Evolutionary conservation across 495 filamentous ascomycete species (phyloP), one percentile per base, ranked within the genome.

Genomic region (Aspergillus saccharolyticus): DNA sequence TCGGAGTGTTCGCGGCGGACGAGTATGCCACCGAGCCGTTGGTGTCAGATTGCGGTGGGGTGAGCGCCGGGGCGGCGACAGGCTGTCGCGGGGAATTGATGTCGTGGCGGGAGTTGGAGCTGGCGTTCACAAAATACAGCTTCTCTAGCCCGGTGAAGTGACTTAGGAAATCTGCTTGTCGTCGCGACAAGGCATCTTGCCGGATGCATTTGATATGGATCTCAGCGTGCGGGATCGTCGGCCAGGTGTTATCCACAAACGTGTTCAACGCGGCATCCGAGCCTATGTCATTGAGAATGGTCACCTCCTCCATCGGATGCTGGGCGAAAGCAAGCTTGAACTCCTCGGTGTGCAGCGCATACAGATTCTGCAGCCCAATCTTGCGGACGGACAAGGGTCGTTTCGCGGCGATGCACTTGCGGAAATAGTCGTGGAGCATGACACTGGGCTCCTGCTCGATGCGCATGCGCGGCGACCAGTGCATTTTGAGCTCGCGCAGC

Each of bases 381-480:
- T 77, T 80, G 42, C 70, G 78, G 3, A 85, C 48, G 0, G 60
- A 44, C 21, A 87, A 58, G 0, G 68, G 66, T 47, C 81, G 73
- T 44, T 73, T 70, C 1, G 74, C 70, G 1, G 74, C 62, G 6
- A 76, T 68, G 49, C 73, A 76, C 54, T 80, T 79, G 16, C 84
- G 81, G 60, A 86, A 86, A 55, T 83, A 82, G 48, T 78, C 74
- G 49, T 78, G 66, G 16, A 83, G 57, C 52, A 73, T 75, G 10
- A 84, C 70, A 51, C 79, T 83, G 12, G 80, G 79, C 59, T 87
- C 84, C 42, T 80, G 78, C 21, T 69, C 71, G 42, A 78, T 74
- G 16, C 83, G 74, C 80, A 87, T 87, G 8, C 84, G 83, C 9
- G 83, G 81, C 28, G 74, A 83, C 78, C 81, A 87, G 58, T 86